These are phyloP conservation scores for Pythium pyrilobum DNA, from an alignment of 352 stramenopile species.

Conservation along the genomic window DNA sequence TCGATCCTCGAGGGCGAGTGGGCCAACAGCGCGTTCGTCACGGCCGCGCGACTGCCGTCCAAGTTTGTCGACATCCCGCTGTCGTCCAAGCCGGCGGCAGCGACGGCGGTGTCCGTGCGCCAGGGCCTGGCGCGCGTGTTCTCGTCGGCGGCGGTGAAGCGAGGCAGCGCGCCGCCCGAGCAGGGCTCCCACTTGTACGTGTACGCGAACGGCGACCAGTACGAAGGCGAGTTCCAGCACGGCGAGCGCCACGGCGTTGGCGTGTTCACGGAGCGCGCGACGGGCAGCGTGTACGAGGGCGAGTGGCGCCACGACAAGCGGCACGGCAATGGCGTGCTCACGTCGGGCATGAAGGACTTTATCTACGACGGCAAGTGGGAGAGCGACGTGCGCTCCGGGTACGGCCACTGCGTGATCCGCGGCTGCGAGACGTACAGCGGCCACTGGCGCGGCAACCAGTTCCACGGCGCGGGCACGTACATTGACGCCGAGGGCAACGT, in stretches of 20 bases:
- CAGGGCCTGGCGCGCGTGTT: not conserved
- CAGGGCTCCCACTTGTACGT: conserved; percentile 31
- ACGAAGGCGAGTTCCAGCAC: conserved; percentile 61
- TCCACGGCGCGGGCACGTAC: conserved; percentile 73
- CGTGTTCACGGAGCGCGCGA: conserved; percentile 53
- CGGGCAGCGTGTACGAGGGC: conserved; percentile 67
- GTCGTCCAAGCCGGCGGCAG: conserved; percentile 1
- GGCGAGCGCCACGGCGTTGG: conserved; percentile 45
- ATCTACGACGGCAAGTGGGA: conserved; percentile 80
- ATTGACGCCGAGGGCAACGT: conserved; percentile 75
- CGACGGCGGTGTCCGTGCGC: conserved; percentile 1
- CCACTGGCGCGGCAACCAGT: conserved; percentile 64
- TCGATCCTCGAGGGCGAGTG: conserved; percentile 68
- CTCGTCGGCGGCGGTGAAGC: not conserved
- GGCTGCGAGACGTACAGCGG: conserved; percentile 73
- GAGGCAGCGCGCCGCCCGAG: conserved; percentile 12
- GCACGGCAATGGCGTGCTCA: conserved; percentile 62
- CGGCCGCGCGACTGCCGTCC: conserved; percentile 30
- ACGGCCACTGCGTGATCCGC: conserved; percentile 73
- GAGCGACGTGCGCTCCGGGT: conserved; percentile 46
- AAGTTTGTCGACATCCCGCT: conserved; percentile 64
- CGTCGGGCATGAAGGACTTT: conserved; percentile 67
- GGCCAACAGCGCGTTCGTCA: conserved; percentile 65
- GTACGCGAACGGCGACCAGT: conserved; percentile 66
- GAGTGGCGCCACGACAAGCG: conserved; percentile 54